Conservation (phyloP, 225 moss, liverwort and hornwort species). For the Marchantia polymorpha region DNA sequence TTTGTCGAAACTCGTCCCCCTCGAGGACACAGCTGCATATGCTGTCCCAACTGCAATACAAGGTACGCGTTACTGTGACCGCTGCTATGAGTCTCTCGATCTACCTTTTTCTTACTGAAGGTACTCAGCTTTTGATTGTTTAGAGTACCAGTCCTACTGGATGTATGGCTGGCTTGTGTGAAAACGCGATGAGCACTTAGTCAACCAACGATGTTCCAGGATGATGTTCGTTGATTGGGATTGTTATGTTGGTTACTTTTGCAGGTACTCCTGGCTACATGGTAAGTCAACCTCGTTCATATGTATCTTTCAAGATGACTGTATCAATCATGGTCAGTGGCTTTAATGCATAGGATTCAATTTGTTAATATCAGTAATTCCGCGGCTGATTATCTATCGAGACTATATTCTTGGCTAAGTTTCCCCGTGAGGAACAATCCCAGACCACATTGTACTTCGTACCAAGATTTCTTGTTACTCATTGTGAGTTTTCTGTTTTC, state of each 20-base stretch:
- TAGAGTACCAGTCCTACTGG: background rate
- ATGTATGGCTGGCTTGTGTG: background rate
- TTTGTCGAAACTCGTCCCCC: conserved; percentile 28
- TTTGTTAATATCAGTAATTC: too few relatives aligned
- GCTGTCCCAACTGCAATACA: conserved; percentile 33
- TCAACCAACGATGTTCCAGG: background rate
- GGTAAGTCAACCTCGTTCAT: background rate
- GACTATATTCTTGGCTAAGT: too few relatives aligned
- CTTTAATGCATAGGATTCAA: too few relatives aligned
- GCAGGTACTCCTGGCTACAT: conserved; percentile 23
- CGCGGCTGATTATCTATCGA: too few relatives aligned
- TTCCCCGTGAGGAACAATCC: too few relatives aligned
- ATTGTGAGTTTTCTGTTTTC: too few relatives aligned
- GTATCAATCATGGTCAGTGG: too few relatives aligned
- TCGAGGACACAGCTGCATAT: conserved; percentile 39
- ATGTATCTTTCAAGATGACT: background rate
- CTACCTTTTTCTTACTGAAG: too few relatives aligned
- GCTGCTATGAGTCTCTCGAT: too few relatives aligned
- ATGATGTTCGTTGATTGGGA: too few relatives aligned
- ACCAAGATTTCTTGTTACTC: too few relatives aligned
- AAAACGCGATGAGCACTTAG: background rate
- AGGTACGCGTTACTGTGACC: conserved; percentile 21
- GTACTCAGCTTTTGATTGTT: background rate
- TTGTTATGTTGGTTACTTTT: background rate
- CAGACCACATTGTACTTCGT: too few relatives aligned